Conservation (phyloP, 139 green algal species). For the Closterium sp. region DNA sequence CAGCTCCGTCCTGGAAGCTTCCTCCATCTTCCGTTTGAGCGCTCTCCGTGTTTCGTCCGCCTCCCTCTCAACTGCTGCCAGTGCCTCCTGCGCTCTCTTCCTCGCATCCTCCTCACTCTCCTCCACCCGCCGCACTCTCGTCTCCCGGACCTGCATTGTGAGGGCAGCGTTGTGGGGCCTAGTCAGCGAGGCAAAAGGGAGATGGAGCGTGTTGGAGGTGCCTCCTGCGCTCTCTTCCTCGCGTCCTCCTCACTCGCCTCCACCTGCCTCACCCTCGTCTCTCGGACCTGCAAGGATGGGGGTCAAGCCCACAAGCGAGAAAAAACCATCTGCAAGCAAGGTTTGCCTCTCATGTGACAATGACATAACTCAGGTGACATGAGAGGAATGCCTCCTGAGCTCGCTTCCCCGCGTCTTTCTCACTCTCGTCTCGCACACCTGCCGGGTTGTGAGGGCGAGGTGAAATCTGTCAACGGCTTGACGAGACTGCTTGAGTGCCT, state of each 20-base stretch:
- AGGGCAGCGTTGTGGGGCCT: too few species aligned
- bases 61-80: conserved; percentile 34
- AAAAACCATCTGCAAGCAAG: too few species aligned
- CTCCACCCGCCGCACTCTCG: conserved; percentile 9
- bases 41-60: conserved; percentile 27
- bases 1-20: conserved; percentile 20
- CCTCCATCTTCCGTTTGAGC: conserved; percentile 44
- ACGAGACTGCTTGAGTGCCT: too few species aligned
- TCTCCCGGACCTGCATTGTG: neutral
- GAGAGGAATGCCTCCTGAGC: neutral
- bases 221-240: neutral
- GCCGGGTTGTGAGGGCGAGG: too few species aligned
- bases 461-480: too few species aligned
- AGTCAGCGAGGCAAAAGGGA: too few species aligned
- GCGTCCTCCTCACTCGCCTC: neutral
- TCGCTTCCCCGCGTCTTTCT: neutral
- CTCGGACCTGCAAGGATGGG: too few species aligned
- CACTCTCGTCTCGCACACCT: conserved; percentile 5
- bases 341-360: too few species aligned
- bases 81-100: neutral
- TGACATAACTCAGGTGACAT: too few species aligned
- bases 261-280: neutral
- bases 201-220: too few species aligned
- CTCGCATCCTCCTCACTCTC: conserved; percentile 12
- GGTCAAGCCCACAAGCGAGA: too few species aligned